Conservation (phyloP, 441 rosid genomes). For the Arabidopsis hybrid region DNA sequence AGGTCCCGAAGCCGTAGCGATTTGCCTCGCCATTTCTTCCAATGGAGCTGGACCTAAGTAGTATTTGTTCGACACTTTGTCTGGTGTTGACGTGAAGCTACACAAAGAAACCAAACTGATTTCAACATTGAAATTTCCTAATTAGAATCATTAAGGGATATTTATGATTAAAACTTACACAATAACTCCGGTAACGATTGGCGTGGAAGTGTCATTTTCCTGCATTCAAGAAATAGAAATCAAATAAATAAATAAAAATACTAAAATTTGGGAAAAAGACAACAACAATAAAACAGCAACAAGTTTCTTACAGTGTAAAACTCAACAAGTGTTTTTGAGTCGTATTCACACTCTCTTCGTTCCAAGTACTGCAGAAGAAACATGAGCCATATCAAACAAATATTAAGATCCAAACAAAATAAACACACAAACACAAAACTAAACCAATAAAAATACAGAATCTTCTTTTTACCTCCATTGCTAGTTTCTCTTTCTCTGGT, state of each 20-base stretch:
- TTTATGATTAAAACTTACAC: conserved; percentile 58
- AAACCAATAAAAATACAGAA: neutral
- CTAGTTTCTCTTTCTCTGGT: conserved; percentile 77
- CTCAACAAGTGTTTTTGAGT: conserved; percentile 71
- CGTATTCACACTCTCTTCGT: conserved; percentile 91
- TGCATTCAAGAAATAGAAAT: conserved; percentile 33
- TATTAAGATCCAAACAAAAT: conserved; percentile 7
- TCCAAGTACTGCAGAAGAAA: conserved; percentile 72
- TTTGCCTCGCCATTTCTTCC: conserved; percentile 92
- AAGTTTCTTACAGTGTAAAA: conserved; percentile 67
- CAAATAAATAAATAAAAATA: neutral
- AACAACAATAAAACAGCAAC: neutral
- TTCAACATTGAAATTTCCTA: conserved; percentile 8
- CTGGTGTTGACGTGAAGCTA: conserved; percentile 93
- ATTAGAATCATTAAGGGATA: neutral
- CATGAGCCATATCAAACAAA: neutral
- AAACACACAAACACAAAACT: neutral
- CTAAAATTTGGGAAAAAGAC: neutral
- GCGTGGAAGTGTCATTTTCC: conserved; percentile 63
- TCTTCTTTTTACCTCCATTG: conserved; percentile 71
- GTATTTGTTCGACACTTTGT: conserved; percentile 78
- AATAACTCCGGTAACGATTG: conserved; percentile 73
- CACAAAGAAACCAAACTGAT: conserved; percentile 26
- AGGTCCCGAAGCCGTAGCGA: conserved; percentile 91
- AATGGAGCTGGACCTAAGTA: conserved; percentile 89